Evolutionary conservation across 1,284 basidiomycete species (phyloP).

Genomic region (Heliocybe sulcata): DNA sequence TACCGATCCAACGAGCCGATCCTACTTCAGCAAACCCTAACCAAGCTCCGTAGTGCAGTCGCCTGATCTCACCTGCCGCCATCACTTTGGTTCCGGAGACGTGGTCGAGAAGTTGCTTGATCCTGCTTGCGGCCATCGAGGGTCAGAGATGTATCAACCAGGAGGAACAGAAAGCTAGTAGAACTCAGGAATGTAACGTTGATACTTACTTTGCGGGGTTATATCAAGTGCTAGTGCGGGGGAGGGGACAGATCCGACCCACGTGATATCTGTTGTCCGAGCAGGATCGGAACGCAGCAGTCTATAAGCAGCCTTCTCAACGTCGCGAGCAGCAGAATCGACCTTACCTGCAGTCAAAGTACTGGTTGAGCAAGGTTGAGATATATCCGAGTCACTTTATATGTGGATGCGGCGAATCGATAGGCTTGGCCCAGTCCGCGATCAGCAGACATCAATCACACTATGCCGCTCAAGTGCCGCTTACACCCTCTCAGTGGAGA

Average conservation of each 20-base stretch:
- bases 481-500: not conserved
- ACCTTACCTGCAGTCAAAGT: not conserved
- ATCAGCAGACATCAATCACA: not conserved
- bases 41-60: slow-evolving; percentile 1
- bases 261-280: not conserved
- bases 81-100: slow-evolving; percentile 27
- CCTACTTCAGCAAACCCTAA: slow-evolving; percentile 5
- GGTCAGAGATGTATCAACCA: not conserved
- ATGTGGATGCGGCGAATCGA: not conserved
- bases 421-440: not conserved
- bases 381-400: not conserved
- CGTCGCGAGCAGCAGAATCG: no score
- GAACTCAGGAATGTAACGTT: slow-evolving; percentile 1
- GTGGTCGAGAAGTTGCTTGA: slow-evolving; percentile 43
- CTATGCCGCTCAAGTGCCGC: not conserved
- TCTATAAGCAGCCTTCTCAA: not conserved
- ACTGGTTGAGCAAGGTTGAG: not conserved
- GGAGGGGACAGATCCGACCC: not conserved
- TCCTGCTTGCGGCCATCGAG: slow-evolving; percentile 39
- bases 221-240: not conserved
- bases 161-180: no score
- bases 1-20: slow-evolving; percentile 20
- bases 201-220: not conserved
- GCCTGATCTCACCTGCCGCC: slow-evolving; percentile 38
- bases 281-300: not conserved